Base-by-base conservation (phyloP, 2,329 filamentous ascomycete species). In the Seiridium unicorne region DNA sequence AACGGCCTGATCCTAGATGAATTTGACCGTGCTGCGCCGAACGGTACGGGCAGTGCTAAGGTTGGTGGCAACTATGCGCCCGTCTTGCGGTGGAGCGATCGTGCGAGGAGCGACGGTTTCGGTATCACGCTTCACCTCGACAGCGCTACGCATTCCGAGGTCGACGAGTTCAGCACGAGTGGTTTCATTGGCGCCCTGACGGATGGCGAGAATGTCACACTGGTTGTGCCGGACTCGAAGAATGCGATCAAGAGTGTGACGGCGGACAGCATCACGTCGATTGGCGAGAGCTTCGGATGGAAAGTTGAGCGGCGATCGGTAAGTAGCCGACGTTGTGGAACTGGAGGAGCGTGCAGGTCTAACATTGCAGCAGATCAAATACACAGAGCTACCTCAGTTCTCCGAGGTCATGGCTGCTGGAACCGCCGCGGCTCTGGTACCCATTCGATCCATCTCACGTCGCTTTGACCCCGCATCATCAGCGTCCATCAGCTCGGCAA, bases 61-160 rank as follows among this genome's bases (percentile, higher is more conserved):
- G 84, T 98, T 3, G 94, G 95, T 34, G 95, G 94, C 11, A 98
- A 98, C 78, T 98, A 98, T 72, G 94, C 93, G 8, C 94, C 94
- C 3, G 94, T 98, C 4, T 77, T 98, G 69, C 83, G 90, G 59
- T 93, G 92, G 83, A 96, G 91, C 71, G 93, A 96, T 68, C 89
- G 85, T 70, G 94, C 95, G 1, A 81, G 89, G 60, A 79, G 81
- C 18, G 85, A 92, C 61, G 94, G 94, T 38, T 98, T 85, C 71
- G 93, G 92, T n/a, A 98, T 98, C 70, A 98, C 94, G 2, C 81
- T 98, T 69, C 94, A 98, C 74, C 80, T 98, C 58, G 95, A 98
- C 77, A 95, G 91, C 73, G 88, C 88, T 70, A 91, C 86, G 8
- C 85, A 93, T 67, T 89, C 86, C 61, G 92, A 96, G 73, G 86